Evolutionary conservation across 2,329 filamentous ascomycete genomes (phyloP).

Genomic region (Passalora sequoiae): DNA sequence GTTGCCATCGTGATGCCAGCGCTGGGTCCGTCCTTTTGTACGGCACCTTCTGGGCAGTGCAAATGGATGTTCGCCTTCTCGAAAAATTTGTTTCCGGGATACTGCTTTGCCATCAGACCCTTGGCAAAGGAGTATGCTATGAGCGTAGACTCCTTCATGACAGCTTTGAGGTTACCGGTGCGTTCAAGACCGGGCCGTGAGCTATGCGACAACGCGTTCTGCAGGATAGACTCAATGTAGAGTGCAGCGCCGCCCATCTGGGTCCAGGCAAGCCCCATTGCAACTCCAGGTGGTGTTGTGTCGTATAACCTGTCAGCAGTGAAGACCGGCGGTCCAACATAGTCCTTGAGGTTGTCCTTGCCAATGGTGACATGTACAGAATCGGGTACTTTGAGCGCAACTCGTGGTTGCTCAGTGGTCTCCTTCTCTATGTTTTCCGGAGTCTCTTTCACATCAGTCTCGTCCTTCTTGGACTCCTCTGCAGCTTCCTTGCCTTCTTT

Average conservation of each 20-base stretch:
- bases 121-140: conserved; percentile 98
- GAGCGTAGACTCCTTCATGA: conserved; percentile 95
- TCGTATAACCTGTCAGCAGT: conserved; percentile 95
- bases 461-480: conserved; percentile 64
- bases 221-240: conserved; percentile 94
- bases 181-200: conserved; percentile 79
- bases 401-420: conserved; percentile 62
- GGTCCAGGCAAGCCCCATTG: conserved; percentile 98
- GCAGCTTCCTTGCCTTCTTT: conserved; percentile 77
- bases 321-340: conserved; percentile 91
- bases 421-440: conserved; percentile 53
- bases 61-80: conserved; percentile 92
- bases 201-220: conserved; percentile 67
- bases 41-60: conserved; percentile 93
- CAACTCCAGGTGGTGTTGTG: conserved; percentile 83
- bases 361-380: conserved; percentile 78
- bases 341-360: conserved; percentile 90
- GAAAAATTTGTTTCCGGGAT: conserved; percentile 89
- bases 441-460: conserved; percentile 58
- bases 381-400: conserved; percentile 77
- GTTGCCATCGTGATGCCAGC: conserved; percentile 99
- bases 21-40: conserved; percentile 74
- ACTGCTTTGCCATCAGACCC: conserved; percentile 75
- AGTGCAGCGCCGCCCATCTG: conserved; percentile 93
- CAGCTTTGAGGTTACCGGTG: conserved; percentile 88